Evolutionary conservation across 1,284 basidiomycete genomes (phyloP).

Genomic region (Heterobasidion parviporum): DNA sequence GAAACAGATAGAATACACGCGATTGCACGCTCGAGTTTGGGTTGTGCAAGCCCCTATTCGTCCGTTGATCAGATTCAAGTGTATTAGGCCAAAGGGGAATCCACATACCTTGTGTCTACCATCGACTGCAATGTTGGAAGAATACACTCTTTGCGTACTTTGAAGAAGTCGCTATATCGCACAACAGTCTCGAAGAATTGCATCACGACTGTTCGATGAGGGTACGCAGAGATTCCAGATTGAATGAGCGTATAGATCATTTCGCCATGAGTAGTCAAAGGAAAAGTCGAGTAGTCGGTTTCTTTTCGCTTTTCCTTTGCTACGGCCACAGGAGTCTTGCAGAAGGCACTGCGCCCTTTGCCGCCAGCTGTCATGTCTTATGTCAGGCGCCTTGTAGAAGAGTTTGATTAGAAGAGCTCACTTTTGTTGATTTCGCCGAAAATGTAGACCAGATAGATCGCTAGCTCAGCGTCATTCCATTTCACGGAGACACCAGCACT

Average conservation of each 20-base stretch:
- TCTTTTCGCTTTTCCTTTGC: conserved; percentile 60
- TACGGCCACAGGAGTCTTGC: conserved; percentile 54
- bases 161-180: conserved; percentile 96
- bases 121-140: conserved; percentile 84
- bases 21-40: conserved; percentile 65
- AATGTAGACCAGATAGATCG: conserved; percentile 85
- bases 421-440: conserved; percentile 91
- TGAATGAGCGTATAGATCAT: conserved; percentile 81
- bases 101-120: conserved; percentile 64
- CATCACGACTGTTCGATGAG: conserved; percentile 83
- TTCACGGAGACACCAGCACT: conserved; percentile 53
- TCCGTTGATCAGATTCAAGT: background rate
- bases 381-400: background rate
- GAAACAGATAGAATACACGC: conserved; percentile 88
- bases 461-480: conserved; percentile 95
- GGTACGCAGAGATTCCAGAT: conserved; percentile 78
- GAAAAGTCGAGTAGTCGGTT: conserved; percentile 77
- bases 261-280: conserved; percentile 87
- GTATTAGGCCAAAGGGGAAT: background rate
- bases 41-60: conserved; percentile 82
- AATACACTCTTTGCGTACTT: conserved; percentile 81
- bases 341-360: conserved; percentile 73
- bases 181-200: conserved; percentile 93
- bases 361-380: conserved; percentile 40
- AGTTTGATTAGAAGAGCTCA: conserved; percentile 20